Evolutionary conservation across 768 basidiomycete genomes (phyloP).

Genomic region (Galerina sulciceps): DNA sequence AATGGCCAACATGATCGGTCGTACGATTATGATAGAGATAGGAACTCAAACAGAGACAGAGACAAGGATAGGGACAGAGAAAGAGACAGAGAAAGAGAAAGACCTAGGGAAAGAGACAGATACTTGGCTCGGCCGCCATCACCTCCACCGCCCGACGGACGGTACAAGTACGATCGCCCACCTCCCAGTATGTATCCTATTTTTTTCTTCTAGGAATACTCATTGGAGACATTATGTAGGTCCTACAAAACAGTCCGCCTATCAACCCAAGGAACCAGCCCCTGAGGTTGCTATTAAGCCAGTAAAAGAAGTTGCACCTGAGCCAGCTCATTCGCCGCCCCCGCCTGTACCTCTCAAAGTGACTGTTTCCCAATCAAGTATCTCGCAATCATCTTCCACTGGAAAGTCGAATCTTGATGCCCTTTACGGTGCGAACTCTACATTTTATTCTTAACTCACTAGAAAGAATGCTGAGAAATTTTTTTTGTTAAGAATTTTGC

Average conservation of each 20-base stretch:
- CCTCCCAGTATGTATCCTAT: not conserved
- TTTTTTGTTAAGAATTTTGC: slow-evolving; percentile 21
- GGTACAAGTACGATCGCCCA: not conserved
- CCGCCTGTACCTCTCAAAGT: not conserved
- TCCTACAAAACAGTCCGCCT: not conserved
- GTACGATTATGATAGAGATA: slow-evolving; percentile 1
- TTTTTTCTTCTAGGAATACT: not conserved
- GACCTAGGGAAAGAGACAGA: not conserved
- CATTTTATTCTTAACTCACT: not conserved
- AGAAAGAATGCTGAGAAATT: not conserved
- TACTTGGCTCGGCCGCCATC: not conserved
- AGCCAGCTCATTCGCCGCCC: not conserved
- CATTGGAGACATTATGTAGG: not conserved
- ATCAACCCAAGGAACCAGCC: not conserved
- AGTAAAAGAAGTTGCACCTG: not conserved
- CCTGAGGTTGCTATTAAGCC: not conserved
- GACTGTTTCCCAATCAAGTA: not conserved
- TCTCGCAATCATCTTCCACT: not conserved
- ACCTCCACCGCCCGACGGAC: not conserved
- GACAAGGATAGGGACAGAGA: not conserved
- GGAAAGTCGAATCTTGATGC: slow-evolving; percentile 17
- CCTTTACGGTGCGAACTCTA: slow-evolving; percentile 17
- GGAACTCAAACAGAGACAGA: not conserved
- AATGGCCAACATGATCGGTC: slow-evolving; percentile 3
- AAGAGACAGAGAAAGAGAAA: not conserved